A percentile compares a stretch with the other conserved stretches of the same genome.
These are phyloP conservation scores for Athelia sp. DNA, from an alignment of 1,284 basidiomycete genomes.

Conservation along the genomic window DNA sequence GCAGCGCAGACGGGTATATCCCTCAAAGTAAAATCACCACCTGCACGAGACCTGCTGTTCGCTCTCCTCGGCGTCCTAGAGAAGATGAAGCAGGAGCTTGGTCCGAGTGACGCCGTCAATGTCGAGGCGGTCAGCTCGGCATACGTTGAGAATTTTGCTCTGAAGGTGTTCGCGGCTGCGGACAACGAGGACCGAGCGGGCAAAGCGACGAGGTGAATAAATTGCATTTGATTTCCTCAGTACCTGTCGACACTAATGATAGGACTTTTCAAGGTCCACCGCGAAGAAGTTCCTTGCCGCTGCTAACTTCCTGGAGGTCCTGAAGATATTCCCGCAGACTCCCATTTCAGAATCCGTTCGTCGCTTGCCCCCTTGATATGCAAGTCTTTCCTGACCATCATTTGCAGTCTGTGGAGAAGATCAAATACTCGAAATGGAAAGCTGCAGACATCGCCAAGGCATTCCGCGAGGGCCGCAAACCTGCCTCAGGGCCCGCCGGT, in stretches of 20 bases:
- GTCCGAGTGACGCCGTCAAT: conserved; percentile 77
- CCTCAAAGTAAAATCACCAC: conserved; percentile 52
- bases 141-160: conserved; percentile 92
- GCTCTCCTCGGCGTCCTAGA: conserved; percentile 79
- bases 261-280: conserved; percentile 50
- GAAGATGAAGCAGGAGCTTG: conserved; percentile 72
- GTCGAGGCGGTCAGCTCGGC: conserved; percentile 80
- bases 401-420: conserved; percentile 66
- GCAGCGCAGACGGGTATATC: conserved; percentile 86
- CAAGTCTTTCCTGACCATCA: conserved; percentile 3
- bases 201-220: conserved; percentile 60
- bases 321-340: conserved; percentile 67
- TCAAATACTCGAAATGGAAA: conserved; percentile 91
- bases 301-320: conserved; percentile 81
- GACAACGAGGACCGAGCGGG: conserved; percentile 88
- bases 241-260: conserved; percentile 2
- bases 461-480: conserved; percentile 78
- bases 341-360: conserved; percentile 45
- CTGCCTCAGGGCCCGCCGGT: conserved; percentile 58
- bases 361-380: conserved; percentile 7
- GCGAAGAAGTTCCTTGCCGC: conserved; percentile 88
- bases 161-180: conserved; percentile 84
- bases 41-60: conserved; percentile 69
- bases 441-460: conserved; percentile 87
- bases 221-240: conserved; percentile 4